Evolutionary conservation across 169 alveolate genomes (phyloP).

Genomic region (Plasmodium relictum): DNA sequence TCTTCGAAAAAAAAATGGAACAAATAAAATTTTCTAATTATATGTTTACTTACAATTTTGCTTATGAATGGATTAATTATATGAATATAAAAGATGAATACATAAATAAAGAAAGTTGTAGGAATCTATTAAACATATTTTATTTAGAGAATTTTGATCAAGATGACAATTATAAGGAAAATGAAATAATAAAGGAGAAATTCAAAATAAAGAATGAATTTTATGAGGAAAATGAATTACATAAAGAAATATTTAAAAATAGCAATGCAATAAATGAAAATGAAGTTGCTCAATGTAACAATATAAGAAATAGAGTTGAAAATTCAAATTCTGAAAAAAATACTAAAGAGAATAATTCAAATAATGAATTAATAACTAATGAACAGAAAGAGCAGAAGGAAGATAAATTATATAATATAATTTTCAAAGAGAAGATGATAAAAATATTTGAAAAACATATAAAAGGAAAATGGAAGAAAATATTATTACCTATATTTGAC

Average conservation of each 20-base stretch:
- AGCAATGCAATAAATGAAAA: not conserved
- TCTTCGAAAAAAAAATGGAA: conserved; percentile 34
- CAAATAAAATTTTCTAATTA: conserved; percentile 38
- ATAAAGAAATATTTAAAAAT: not conserved
- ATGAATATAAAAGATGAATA: conserved; percentile 32
- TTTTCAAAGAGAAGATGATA: conserved; percentile 31
- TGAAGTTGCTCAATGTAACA: not conserved
- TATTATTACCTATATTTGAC: conserved; percentile 46
- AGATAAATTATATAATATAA: not conserved
- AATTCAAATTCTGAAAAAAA: not conserved
- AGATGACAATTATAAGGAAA: not conserved
- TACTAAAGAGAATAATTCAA: not conserved
- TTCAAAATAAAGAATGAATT: not conserved
- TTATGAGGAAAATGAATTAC: not conserved
- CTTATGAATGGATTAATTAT: conserved; percentile 61
- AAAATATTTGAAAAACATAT: conserved; percentile 36
- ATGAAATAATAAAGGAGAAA: not conserved
- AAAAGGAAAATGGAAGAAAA: conserved; percentile 65
- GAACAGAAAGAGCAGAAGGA: not conserved
- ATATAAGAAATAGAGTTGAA: not conserved
- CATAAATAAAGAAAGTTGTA: conserved; percentile 11
- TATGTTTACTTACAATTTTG: conserved; percentile 29
- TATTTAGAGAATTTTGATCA: not conserved
- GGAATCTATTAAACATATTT: conserved; percentile 3
- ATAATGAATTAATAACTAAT: not conserved